These are phyloP conservation scores for Silene coronaria DNA, from an alignment of 179 eudicot species.

Conservation along the genomic window DNA sequence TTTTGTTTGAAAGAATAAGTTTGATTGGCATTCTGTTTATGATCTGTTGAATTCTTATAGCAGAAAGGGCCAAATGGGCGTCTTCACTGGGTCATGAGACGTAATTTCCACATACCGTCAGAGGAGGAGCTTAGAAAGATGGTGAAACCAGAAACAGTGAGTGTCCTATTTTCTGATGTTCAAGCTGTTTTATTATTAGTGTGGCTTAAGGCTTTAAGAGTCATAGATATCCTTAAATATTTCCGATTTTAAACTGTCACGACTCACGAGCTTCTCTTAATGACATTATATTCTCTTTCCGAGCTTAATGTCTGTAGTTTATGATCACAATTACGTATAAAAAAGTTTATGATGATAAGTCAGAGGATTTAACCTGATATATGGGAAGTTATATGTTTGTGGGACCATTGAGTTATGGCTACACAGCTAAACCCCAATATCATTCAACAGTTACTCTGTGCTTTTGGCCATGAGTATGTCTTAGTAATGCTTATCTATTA, in stretches of 20 bases:
- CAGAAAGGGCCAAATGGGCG: conserved; percentile 76
- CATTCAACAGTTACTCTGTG: not conserved
- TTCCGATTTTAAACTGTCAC: not conserved
- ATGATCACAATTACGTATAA: not conserved
- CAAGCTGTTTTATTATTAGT: not conserved
- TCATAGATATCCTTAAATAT: not conserved
- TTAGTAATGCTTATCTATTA: not conserved
- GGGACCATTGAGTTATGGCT: not conserved
- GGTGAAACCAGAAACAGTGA: conserved; percentile 94
- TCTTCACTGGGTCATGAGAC: conserved; percentile 74
- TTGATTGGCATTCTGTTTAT: not conserved
- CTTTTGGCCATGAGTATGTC: not conserved
- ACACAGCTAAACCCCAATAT: not conserved
- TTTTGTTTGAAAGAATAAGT: not conserved
- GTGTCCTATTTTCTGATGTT: conserved; percentile 23
- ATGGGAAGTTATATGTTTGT: not conserved
- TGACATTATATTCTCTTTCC: not conserved
- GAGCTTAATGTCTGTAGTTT: not conserved
- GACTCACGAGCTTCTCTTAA: not conserved
- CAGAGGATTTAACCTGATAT: not conserved
- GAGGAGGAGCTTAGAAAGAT: conserved; percentile 92
- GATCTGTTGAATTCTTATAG: conserved; percentile 1
- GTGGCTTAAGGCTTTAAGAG: not conserved
- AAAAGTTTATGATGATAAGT: not conserved
- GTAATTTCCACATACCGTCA: conserved; percentile 72